These are phyloP conservation scores for Cordyceps cicadae DNA, from an alignment of 2,329 filamentous ascomycete species.

Conservation along the genomic window DNA sequence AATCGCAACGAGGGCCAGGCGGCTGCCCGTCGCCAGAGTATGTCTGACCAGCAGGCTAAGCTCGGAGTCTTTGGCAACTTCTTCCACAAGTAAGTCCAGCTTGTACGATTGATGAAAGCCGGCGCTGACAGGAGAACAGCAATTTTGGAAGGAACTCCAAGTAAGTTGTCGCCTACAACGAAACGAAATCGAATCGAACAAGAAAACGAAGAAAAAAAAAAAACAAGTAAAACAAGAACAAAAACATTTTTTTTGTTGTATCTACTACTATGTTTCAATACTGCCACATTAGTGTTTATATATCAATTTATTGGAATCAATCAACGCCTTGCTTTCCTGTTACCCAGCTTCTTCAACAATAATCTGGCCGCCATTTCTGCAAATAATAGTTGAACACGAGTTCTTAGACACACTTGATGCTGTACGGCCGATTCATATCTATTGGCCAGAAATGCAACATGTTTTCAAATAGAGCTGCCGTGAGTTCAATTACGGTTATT, in stretches of 20 bases:
- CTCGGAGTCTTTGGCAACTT: slow-evolving; percentile 44
- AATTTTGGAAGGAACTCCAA: slow-evolving; percentile 11
- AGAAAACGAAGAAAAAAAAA: background rate
- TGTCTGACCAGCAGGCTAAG: slow-evolving; percentile 44
- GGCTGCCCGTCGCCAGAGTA: slow-evolving; percentile 42
- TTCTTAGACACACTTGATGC: no score
- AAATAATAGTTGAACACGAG: background rate
- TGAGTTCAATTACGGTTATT: no score
- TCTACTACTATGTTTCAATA: background rate
- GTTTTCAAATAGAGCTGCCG: no score
- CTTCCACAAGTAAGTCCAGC: slow-evolving; percentile 46
- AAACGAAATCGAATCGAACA: background rate
- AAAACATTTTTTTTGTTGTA: background rate
- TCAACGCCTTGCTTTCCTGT: background rate
- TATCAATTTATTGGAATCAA: background rate
- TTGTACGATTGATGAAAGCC: background rate
- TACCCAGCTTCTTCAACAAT: background rate
- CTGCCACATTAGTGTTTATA: background rate
- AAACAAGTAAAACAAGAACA: background rate
- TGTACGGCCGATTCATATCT: no score
- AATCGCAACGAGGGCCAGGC: slow-evolving; percentile 40
- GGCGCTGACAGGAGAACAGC: background rate
- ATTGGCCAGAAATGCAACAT: no score
- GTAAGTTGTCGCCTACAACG: background rate
- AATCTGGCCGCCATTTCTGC: background rate